Base-by-base conservation (phyloP, 768 basidiomycete genomes). In the Phylloporus sp. region DNA sequence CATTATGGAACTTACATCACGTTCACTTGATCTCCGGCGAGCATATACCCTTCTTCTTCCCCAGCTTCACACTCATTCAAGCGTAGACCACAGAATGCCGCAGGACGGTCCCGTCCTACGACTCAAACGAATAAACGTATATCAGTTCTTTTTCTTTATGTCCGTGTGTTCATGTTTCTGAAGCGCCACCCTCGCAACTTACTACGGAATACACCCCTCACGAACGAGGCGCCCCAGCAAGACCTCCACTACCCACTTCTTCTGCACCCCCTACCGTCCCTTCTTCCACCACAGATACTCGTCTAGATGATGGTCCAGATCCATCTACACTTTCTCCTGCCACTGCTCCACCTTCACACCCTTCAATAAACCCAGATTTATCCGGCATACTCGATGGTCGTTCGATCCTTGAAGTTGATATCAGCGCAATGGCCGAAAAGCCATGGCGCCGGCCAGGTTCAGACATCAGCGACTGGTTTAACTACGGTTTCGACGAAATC, bases 401-500 rank as follows among this genome's bases (percentile, higher is more conserved):
- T 42, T 84, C 82, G 23, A 87, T 96, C 35, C 79, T 90, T 28
- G 93, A 96, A 45, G 76, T 92, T 22, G 94, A 96, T 62, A 57
- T 95, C 39, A 75, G 64, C 36, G 79, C 80, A 22, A 73, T 86
- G 72, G 69, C 76, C 9, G 87, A 90, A 51, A 95, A 95, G 60
- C 84, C 84, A 5, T 99, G 96, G 96, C 73, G 96, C 51, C 70
- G 83, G 48, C 87, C 93, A 8, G 96, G 96, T 27, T 84, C 89
- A 5, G 92, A 96, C 71, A 75, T 96, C 50, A 86, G 88, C 55
- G 94, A 97, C 70, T 99, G 93, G 87, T 99, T 99, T 70, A 98
- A 99, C 68, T 98, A 96, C 57, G 96, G 96, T 1, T 98, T 98
- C 60, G 96, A 99, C 66, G 96, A 99, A 68, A 77, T 90, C 14